Evolutionary conservation across 2,329 filamentous ascomycete genomes (phyloP).

Genomic region (Diaporthe sp.): DNA sequence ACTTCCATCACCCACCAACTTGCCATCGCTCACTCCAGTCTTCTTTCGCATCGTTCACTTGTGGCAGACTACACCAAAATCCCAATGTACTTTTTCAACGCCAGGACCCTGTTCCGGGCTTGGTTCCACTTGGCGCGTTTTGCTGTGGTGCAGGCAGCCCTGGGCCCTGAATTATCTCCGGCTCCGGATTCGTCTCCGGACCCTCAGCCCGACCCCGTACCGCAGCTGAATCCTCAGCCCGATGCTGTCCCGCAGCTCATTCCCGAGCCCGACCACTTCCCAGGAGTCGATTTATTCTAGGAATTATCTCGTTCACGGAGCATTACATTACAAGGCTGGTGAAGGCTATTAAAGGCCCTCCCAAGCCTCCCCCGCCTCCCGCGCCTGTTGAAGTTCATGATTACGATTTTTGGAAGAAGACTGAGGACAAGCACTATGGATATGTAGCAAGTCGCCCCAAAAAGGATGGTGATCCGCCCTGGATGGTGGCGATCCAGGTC

Average conservation of each 20-base stretch:
- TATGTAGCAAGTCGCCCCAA: neutral
- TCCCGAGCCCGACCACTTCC: neutral
- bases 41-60: neutral
- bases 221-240: no score
- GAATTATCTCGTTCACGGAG: neutral
- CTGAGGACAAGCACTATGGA: neutral
- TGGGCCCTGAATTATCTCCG: neutral
- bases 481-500: neutral
- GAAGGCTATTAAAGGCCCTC: neutral
- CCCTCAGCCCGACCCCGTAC: neutral
- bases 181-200: neutral
- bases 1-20: neutral
- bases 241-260: no score
- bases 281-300: neutral
- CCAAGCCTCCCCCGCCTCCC: no score
- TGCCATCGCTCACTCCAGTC: neutral
- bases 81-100: neutral
- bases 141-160: neutral
- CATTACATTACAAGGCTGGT: neutral
- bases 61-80: neutral
- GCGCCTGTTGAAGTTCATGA: neutral
- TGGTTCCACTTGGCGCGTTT: neutral
- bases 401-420: no score
- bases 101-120: neutral
- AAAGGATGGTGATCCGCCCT: neutral